Conservation (phyloP, 495 filamentous ascomycete species). For the Bacidia gigantensis region DNA sequence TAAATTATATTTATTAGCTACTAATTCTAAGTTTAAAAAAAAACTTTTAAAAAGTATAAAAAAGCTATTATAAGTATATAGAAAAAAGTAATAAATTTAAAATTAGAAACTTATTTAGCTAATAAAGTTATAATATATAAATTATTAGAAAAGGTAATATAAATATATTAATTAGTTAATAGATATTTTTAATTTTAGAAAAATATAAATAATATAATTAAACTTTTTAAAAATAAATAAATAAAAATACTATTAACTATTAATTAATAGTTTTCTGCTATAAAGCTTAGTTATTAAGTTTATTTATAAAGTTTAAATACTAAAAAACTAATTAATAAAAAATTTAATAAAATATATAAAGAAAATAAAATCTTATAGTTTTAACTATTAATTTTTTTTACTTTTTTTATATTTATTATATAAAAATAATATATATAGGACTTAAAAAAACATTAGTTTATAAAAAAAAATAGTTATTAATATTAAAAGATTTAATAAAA, state of each 20-base stretch:
- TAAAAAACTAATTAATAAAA: neutral
- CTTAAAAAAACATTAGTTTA: neutral
- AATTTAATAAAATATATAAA: constrained; percentile 1
- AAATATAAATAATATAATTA: neutral
- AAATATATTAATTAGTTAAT: neutral
- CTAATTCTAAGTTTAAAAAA: neutral
- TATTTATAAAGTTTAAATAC: neutral
- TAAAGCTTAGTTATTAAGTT: neutral
- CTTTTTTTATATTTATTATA: neutral
- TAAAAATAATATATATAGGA: constrained; percentile 1
- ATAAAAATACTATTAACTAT: neutral
- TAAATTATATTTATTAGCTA: neutral
- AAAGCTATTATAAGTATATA: neutral
- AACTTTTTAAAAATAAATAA: neutral
- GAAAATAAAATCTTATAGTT: neutral
- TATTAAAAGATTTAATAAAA: constrained; percentile 5
- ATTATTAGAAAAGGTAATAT: neutral
- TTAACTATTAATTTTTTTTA: neutral
- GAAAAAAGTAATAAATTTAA: neutral
- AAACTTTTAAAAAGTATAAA: neutral
- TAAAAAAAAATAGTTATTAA: constrained; percentile 7
- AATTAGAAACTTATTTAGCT: neutral
- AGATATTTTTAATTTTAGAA: neutral
- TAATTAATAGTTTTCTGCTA: neutral
- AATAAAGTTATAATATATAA: neutral